phyloP scores from a whole-genome alignment of 768 basidiomycete genomes.

The Amanita pseudoporphyria region DNA sequence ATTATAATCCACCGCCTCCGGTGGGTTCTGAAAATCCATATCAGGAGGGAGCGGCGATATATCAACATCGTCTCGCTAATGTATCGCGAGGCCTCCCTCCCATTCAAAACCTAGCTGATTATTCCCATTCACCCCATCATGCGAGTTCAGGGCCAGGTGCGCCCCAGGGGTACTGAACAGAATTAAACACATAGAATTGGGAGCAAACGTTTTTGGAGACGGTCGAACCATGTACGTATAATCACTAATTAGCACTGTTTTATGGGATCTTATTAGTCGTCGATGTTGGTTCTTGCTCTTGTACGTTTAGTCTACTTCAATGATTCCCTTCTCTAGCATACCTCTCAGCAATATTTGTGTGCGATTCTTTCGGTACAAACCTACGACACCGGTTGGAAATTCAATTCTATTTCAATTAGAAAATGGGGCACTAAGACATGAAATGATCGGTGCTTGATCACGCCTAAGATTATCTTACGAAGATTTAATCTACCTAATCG shows the following conservation, averaged over 20 bases:
- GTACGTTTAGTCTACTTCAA: neutral
- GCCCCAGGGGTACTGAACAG: slow-evolving; percentile 3
- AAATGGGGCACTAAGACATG: neutral
- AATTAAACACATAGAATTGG: slow-evolving; percentile 4
- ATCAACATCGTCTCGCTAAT: slow-evolving; percentile 15
- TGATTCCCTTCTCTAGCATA: neutral
- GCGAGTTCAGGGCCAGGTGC: slow-evolving; percentile 12
- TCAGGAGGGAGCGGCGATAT: slow-evolving; percentile 15
- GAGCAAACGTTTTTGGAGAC: neutral
- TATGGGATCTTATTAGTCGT: neutral
- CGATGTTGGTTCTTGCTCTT: neutral
- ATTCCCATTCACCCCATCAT: slow-evolving; percentile 16
- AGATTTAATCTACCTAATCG: neutral
- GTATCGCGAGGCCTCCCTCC: slow-evolving; percentile 16
- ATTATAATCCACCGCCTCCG: neutral
- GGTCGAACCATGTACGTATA: slow-evolving; percentile 5
- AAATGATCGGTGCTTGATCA: neutral
- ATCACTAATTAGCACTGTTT: slow-evolving; percentile 4
- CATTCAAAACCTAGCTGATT: slow-evolving; percentile 18
- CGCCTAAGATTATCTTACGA: too few relatives aligned
- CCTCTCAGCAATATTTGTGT: neutral
- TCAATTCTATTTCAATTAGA: neutral
- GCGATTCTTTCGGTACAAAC: neutral
- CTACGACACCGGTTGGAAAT: neutral
- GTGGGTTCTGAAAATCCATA: slow-evolving; percentile 5